A percentile compares a stretch with the other conserved stretches of the same genome.
Conservation (phyloP, 1,284 basidiomycete species). For the Paramarasmius palmivorus region DNA sequence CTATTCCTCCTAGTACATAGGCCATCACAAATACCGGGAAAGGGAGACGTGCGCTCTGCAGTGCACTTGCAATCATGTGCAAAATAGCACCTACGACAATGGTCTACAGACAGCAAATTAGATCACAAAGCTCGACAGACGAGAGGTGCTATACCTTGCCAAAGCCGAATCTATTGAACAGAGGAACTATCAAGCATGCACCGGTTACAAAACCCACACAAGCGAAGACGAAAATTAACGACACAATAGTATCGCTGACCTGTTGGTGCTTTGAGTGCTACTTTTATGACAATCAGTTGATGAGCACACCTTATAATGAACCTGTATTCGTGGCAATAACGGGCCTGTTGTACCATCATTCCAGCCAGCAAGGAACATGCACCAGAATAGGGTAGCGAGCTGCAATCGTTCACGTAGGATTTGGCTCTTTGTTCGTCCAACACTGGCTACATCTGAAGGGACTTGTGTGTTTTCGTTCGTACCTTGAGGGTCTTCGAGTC, state of each 20-base stretch:
- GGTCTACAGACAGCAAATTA: too few relatives aligned
- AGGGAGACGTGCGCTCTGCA: constrained; percentile 56
- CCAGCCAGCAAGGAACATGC: constrained; percentile 39
- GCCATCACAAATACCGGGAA: constrained; percentile 67
- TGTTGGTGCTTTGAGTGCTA: constrained; percentile 10
- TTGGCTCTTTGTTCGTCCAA: background rate
- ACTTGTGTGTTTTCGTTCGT: too few relatives aligned
- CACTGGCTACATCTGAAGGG: too few relatives aligned
- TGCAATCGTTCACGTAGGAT: constrained; percentile 15
- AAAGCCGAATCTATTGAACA: constrained; percentile 44
- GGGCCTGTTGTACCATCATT: constrained; percentile 43
- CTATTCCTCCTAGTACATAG: constrained; percentile 63
- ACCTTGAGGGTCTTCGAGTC: too few relatives aligned
- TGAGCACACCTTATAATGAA: constrained; percentile 34
- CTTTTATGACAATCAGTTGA: background rate
- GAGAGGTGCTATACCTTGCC: constrained; percentile 36
- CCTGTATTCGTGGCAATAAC: constrained; percentile 40
- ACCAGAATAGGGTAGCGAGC: constrained; percentile 32
- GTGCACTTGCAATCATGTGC: constrained; percentile 32
- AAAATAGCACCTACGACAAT: background rate
- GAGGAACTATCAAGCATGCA: constrained; percentile 38
- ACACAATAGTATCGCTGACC: constrained; percentile 42
- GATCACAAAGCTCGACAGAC: background rate
- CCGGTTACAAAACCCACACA: constrained; percentile 39
- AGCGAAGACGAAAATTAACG: constrained; percentile 41